phyloP scores from a whole-genome alignment of 345 rosid genomes.

The Aquilaria sinensis region DNA sequence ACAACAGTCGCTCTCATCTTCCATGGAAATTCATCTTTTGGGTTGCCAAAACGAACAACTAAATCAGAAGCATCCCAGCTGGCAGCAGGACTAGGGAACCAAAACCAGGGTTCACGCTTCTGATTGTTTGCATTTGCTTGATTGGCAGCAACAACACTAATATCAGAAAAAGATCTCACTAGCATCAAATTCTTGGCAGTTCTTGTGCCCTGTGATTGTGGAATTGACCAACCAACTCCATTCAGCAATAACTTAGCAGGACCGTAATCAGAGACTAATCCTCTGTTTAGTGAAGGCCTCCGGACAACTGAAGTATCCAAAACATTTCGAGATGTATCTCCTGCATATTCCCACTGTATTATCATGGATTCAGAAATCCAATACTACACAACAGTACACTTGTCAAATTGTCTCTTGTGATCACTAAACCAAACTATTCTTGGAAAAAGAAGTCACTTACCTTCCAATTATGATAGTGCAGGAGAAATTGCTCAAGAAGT shows the following conservation, averaged over 20 bases:
- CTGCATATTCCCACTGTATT: constrained; percentile 86
- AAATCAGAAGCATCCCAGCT: constrained; percentile 85
- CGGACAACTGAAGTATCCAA: constrained; percentile 34
- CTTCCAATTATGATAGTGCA: constrained; percentile 87
- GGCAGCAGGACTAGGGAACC: constrained; percentile 87
- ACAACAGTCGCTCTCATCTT: constrained; percentile 74
- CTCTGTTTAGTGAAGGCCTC: constrained; percentile 36
- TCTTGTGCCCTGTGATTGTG: constrained; percentile 64
- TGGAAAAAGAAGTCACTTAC: constrained; percentile 28
- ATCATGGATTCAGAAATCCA: constrained; percentile 30
- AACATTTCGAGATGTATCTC: constrained; percentile 59
- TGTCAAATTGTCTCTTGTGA: constrained; percentile 8
- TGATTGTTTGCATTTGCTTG: constrained; percentile 37
- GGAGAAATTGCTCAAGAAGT: constrained; percentile 90
- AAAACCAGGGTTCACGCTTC: constrained; percentile 76
- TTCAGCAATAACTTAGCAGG: constrained; percentile 73
- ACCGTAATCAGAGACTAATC: constrained; percentile 50
- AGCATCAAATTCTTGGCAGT: constrained; percentile 52
- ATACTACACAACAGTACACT: constrained; percentile 10
- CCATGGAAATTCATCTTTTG: constrained; percentile 88
- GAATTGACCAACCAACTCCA: constrained; percentile 78
- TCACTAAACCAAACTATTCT: constrained; percentile 9
- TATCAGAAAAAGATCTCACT: constrained; percentile 32
- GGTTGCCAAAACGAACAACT: constrained; percentile 61
- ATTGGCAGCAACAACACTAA: constrained; percentile 29